Evolutionary conservation across 1,284 basidiomycete species (phyloP), one percentile per base, ranked within the genome.

Genomic region (Leccinum huronense): DNA sequence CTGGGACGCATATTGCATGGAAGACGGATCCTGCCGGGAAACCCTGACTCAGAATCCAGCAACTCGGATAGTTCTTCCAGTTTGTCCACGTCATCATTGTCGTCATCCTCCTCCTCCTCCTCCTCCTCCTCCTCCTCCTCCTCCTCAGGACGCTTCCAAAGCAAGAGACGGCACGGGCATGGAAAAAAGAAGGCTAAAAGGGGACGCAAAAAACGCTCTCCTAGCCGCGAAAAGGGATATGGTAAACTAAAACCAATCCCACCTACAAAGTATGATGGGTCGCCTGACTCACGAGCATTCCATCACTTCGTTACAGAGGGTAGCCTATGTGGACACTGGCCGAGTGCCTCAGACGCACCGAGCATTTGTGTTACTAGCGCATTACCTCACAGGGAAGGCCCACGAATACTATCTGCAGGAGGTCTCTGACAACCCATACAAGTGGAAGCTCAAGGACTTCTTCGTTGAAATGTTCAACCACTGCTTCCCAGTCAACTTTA

Each of bases 371-470:
- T n/a, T n/a, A n/a, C 5, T 77, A 0, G 72, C 72, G 0, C 68
- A 73, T n/a, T 78, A 67, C 67, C 62, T 83, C 2, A 75, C 60
- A 1, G 79, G 75, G 0, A 72, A 72, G 13, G 80, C 79, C 0
- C 76, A 79, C 62, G 69, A 76, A 14, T 83, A 78, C 62, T 84
- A 78, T 59, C 70, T 77, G 0, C 71, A 67, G 3, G 70, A 76
- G 19, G 79, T 80, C 0, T 66, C 77, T 0, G 51, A 65, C 0
- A 69, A 74, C 0, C 67, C 71, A 0, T 55, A 68, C 33, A 8
- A 30, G 1, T 75, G 73, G 72, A 56, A 57, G 0, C 31, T 72
- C 0, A n/a, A 38, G 9, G 63, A 71, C 1, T 75, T 76, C 63
- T 75, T 75, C n/a, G 23, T 62, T 1, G 72, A 67, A 5, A 30